Evolutionary conservation across 805 yeast genomes (phyloP).

Genomic region (Tetrapisispora pingtungensis): DNA sequence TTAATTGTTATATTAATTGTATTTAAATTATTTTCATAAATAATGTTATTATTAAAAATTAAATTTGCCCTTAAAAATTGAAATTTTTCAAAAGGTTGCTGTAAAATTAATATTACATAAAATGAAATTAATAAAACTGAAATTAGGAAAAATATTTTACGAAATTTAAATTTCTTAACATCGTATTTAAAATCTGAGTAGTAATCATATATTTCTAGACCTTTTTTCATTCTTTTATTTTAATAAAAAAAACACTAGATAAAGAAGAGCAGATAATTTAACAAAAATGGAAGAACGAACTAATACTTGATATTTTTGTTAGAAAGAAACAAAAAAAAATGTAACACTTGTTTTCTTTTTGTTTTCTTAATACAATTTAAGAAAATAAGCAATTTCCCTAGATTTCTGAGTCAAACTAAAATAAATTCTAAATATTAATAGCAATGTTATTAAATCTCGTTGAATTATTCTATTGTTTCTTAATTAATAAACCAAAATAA

Average conservation of each 20-base stretch:
- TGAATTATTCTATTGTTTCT: too few relatives aligned
- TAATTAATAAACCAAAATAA: too few relatives aligned
- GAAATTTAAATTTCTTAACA: background rate
- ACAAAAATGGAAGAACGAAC: background rate
- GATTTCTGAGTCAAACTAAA: too few relatives aligned
- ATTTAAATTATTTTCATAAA: background rate
- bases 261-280: too few relatives aligned
- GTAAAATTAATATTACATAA: background rate
- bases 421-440: too few relatives aligned
- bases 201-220: background rate
- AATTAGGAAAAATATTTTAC: background rate
- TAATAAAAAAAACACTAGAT: too few relatives aligned
- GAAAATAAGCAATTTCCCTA: too few relatives aligned
- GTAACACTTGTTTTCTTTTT: too few relatives aligned
- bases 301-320: too few relatives aligned
- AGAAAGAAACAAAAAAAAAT: too few relatives aligned
- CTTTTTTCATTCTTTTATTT: background rate
- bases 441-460: too few relatives aligned
- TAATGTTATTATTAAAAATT: background rate
- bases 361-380: too few relatives aligned
- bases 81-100: background rate
- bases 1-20: background rate
- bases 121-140: background rate
- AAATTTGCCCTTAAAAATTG: background rate
- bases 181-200: background rate